A percentile compares a stretch with the other conserved stretches of the same genome.
Conservation (phyloP, 805 yeast species). For the Teunomyces pallodes region DNA sequence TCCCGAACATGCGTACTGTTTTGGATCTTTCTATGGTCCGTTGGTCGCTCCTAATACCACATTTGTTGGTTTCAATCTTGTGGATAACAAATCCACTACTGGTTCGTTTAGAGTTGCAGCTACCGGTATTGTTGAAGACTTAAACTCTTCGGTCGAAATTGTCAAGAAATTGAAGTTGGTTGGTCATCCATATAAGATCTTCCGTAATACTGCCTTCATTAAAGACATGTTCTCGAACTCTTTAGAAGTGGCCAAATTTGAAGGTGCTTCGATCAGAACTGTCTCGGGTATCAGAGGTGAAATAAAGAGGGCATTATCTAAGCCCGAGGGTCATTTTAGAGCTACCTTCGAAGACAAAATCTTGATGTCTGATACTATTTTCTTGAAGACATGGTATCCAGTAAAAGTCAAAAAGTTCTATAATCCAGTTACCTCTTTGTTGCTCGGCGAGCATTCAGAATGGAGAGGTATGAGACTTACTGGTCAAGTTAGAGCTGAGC, state of each 20-base stretch:
- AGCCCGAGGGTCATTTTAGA: slow-evolving; percentile 93
- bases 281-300: slow-evolving; percentile 98
- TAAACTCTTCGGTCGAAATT: slow-evolving; percentile 85
- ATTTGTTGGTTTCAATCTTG: slow-evolving; percentile 90
- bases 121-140: slow-evolving; percentile 93
- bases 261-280: slow-evolving; percentile 95
- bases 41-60: slow-evolving; percentile 96
- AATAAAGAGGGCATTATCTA: slow-evolving; percentile 88
- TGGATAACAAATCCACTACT: slow-evolving; percentile 78
- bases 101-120: slow-evolving; percentile 94
- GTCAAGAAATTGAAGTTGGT: slow-evolving; percentile 94
- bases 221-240: slow-evolving; percentile 94
- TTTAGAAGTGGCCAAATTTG: slow-evolving; percentile 94
- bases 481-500: slow-evolving; percentile 85
- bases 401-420: slow-evolving; percentile 86
- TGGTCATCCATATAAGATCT: slow-evolving; percentile 91
- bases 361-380: slow-evolving; percentile 82
- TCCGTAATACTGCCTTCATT: slow-evolving; percentile 94
- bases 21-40: slow-evolving; percentile 95
- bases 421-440: slow-evolving; percentile 91
- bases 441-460: slow-evolving; percentile 70
- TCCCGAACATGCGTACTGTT: slow-evolving; percentile 96
- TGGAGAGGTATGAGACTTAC: slow-evolving; percentile 98
- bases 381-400: slow-evolving; percentile 96
- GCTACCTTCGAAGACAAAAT: slow-evolving; percentile 97